A percentile compares a stretch with the other conserved stretches of the same genome.
These are phyloP conservation scores for Sutorius eximius DNA, from an alignment of 1,284 basidiomycete genomes.

Conservation along the genomic window DNA sequence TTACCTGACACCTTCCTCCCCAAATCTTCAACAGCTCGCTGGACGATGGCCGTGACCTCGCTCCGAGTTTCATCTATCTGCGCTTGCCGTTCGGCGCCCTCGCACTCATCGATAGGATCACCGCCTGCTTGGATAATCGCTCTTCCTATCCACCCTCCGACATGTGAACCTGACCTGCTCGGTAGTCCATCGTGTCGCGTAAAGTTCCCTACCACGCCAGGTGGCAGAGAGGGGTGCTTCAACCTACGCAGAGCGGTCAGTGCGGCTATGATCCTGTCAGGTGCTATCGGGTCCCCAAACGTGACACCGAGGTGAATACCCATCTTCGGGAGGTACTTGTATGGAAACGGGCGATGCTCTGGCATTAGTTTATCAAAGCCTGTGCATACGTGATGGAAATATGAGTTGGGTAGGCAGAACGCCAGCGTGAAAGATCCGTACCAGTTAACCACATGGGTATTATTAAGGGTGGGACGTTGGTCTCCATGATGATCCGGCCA, in stretches of 20 bases:
- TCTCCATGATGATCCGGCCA: constrained; percentile 83
- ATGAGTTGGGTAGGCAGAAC: background rate
- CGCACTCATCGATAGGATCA: background rate
- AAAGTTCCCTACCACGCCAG: background rate
- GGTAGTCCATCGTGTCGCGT: background rate
- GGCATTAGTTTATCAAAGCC: constrained; percentile 92
- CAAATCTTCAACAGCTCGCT: constrained; percentile 58
- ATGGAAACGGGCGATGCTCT: constrained; percentile 71
- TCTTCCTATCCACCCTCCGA: constrained; percentile 14
- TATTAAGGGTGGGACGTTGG: constrained; percentile 69
- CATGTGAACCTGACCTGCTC: background rate
- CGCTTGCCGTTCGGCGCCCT: background rate
- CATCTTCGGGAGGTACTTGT: constrained; percentile 67
- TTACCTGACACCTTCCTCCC: constrained; percentile 52
- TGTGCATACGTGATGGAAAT: constrained; percentile 25
- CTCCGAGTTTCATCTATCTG: constrained; percentile 46
- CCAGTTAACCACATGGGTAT: constrained; percentile 94
- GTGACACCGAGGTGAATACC: constrained; percentile 66
- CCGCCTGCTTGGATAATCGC: constrained; percentile 4
- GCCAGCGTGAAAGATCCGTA: constrained; percentile 26
- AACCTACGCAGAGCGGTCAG: constrained; percentile 16
- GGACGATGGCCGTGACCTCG: constrained; percentile 57
- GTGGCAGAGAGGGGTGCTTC: background rate
- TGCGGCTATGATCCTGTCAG: constrained; percentile 40
- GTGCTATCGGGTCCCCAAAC: constrained; percentile 66